Evolutionary conservation across 345 rosid genomes (phyloP).

Genomic region (Atalantia buxifolia): DNA sequence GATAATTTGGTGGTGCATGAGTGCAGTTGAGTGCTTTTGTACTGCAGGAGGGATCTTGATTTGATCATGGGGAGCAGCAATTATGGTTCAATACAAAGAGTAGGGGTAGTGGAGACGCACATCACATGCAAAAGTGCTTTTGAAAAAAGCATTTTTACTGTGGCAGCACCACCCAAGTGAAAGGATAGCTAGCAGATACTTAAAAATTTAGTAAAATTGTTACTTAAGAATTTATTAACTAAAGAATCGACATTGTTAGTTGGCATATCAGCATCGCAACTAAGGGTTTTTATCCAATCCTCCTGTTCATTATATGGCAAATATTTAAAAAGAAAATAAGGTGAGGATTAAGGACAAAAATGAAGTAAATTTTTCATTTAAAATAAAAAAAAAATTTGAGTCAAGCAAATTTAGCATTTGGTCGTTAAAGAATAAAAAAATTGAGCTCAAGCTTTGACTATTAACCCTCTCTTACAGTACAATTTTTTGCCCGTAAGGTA

Average conservation of each 20-base stretch:
- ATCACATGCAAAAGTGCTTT: constrained; percentile 24
- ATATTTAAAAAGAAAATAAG: background rate
- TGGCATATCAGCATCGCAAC: background rate
- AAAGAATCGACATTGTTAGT: background rate
- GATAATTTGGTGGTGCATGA: constrained; percentile 10
- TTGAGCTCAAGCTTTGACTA: too few species aligned
- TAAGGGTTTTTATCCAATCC: background rate
- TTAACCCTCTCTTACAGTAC: too few species aligned
- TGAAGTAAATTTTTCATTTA: too few species aligned
- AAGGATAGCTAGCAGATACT: too few species aligned
- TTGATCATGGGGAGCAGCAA: constrained; percentile 40
- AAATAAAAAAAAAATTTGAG: too few species aligned
- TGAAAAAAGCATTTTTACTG: background rate
- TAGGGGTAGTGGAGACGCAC: constrained; percentile 9
- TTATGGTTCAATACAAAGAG: constrained; percentile 22
- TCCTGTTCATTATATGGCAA: background rate
- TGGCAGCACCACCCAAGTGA: background rate
- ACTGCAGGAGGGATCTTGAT: constrained; percentile 6
- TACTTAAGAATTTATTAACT: background rate
- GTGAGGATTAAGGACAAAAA: too few species aligned
- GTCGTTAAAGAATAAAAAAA: too few species aligned
- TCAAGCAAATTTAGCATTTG: too few species aligned
- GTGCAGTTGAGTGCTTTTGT: constrained; percentile 23
- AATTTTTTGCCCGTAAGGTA: too few species aligned
- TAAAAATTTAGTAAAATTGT: background rate